Base-by-base conservation (phyloP, 805 yeast species). In the Ogataea salicorniae region DNA sequence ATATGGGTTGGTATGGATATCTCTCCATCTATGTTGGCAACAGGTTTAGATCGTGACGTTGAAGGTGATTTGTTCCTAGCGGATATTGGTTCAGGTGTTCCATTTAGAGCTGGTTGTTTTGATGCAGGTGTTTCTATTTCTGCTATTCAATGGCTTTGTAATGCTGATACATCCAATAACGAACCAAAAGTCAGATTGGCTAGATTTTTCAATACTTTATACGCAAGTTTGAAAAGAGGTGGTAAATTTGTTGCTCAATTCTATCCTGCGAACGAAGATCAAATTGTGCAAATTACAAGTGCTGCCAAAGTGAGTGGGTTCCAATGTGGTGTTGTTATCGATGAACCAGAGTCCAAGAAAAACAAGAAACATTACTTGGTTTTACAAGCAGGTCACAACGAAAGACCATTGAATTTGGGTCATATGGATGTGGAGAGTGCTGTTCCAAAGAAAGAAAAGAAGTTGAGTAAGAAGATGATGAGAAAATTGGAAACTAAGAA, bases 241-340 rank as follows among this genome's bases (percentile, higher is more conserved):
- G 99, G 99, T 6, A 94, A 94, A 68, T 95, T 92, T 55, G 97
- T 88, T 26, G 97, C 96, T 18, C 99, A 94, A 68, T 94, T 92
- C 64, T 94, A 94, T 68, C 99, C 99, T 11, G 81, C 82, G 64
- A 87, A 90, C 67, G 97, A 94, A 54, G 77, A 74, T 33, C 98
- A 94, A 66, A 81, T 83, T 9, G 85, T 87, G 50, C 76, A 80
- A 42, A 88, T 94, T 31, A 71, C 87, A 46, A 75, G 76, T 37
- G 87, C 96, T 22, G 98, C 99, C 9, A 92, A 90, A 66, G 83
- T 86, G 6, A 84, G 97, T 0, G 99, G 99, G 1, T 94, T 94
- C 66, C 92, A 89, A 48, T 97, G 99, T 61, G 99, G 99, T 53
- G 74, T 92, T 55, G 90, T 94, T 22, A 78, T 92, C 36, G 99